Base-by-base conservation (phyloP, 2,329 filamentous ascomycete species). In the Mycogone perniciosa region DNA sequence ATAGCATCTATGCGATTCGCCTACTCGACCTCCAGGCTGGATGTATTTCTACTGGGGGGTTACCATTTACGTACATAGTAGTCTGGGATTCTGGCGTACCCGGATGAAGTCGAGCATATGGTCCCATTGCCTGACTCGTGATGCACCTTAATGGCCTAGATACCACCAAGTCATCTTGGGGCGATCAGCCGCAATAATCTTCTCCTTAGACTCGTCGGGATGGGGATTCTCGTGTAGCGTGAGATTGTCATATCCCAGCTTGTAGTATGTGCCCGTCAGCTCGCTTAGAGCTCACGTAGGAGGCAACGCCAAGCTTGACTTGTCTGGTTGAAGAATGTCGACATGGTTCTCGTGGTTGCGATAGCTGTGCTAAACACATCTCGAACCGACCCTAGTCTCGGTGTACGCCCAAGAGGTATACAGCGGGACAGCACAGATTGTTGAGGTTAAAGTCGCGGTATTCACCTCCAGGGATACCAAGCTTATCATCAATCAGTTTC, bases 181-280 rank as follows among this genome's bases (percentile, higher is more conserved):
- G 5, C 59, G 57, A 5, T 63, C 54, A 0, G 59, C 59, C 4
- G 62, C 51, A 2, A 67, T 58, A 1, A 62, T 59, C 33, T 45
- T 50, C 26, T 60, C 43, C 3, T 38, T 46, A 2, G 41, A 26
- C 13, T 56, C 50, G 3, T 52, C 31, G 0, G 56, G 56, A 26
- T 59, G 46, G 6, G 54, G 39, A 6, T 57, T 51, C 7, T 52
- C 52, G 1, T 49, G 48, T 4, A 67, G 51, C 0, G 55, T 50
- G 8, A 67, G 44, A 1, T 43, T 52, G 20, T 60, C 62, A 60
- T 76, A 76, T 4, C 66, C 73, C 2, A 67, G 65, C 48, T 77
- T 66, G 53, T 61, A 68, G 55, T 77, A 79, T 2, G 64, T 71
- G 3, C 76, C 76, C 2, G 60, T 56, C 20, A 66, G 51, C 1